Evolutionary conservation across 192 early-diverging fungal species (phyloP).

Genomic region (Polychytrium aggregatum): DNA sequence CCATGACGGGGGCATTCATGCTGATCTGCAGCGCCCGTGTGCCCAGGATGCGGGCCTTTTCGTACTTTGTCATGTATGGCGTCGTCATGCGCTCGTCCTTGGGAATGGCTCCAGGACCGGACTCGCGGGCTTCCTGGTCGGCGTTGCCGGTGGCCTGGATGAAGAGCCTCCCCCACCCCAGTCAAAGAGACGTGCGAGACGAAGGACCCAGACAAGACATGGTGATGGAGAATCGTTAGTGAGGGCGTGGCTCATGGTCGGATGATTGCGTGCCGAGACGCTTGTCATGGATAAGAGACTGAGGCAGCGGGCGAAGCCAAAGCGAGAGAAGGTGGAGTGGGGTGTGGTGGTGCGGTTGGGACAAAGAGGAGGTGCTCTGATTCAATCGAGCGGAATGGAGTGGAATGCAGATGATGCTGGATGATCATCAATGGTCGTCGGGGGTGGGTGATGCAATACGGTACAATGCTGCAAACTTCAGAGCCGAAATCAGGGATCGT

Average conservation of each 20-base stretch:
- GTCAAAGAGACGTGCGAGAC: background rate
- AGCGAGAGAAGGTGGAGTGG: too few species aligned
- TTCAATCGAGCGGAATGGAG: too few species aligned
- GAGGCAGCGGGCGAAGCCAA: too few species aligned
- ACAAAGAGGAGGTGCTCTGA: too few species aligned
- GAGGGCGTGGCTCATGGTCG: background rate
- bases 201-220: background rate
- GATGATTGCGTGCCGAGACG: background rate
- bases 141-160: background rate
- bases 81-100: conserved; percentile 81
- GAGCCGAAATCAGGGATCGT: background rate
- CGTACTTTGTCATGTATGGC: conserved; percentile 99
- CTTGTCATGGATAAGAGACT: background rate
- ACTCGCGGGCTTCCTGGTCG: background rate
- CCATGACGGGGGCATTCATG: conserved; percentile 98
- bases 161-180: background rate
- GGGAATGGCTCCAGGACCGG: conserved; percentile 27
- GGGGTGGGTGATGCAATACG: too few species aligned
- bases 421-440: too few species aligned
- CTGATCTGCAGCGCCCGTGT: conserved; percentile 92
- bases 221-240: background rate
- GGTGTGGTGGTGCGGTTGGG: too few species aligned
- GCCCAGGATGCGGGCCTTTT: conserved; percentile 46
- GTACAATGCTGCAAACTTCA: background rate
- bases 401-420: too few species aligned